Evolutionary conservation across 2,329 filamentous ascomycete genomes (phyloP).

Genomic region (Plenodomus lindquistii): DNA sequence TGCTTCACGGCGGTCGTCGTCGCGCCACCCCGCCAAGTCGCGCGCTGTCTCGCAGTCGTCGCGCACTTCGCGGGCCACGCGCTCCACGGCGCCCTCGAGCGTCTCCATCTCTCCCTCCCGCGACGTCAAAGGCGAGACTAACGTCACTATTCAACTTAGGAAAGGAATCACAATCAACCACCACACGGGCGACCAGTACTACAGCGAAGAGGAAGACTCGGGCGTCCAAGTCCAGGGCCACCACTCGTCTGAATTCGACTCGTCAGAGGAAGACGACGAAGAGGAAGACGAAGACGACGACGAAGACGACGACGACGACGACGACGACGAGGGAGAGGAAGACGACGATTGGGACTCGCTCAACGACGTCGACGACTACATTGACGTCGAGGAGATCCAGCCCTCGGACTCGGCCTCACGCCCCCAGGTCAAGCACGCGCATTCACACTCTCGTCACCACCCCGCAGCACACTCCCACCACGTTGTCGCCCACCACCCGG

Average conservation of each 20-base stretch:
- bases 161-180: conserved; percentile 46
- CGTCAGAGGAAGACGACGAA: conserved; percentile 25
- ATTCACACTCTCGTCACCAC: conserved; percentile 10
- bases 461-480: background rate
- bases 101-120: conserved; percentile 33
- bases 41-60: conserved; percentile 28
- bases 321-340: conserved; percentile 28
- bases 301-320: conserved; percentile 21
- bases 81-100: conserved; percentile 33
- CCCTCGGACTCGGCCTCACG: conserved; percentile 56
- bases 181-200: conserved; percentile 40
- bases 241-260: conserved; percentile 35
- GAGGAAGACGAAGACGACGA: conserved; percentile 31
- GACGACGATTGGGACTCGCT: conserved; percentile 32
- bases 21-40: conserved; percentile 35
- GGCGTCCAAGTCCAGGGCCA: conserved; percentile 38
- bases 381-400: conserved; percentile 47
- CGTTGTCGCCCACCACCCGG: conserved; percentile 34
- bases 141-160: conserved; percentile 43
- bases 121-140: conserved; percentile 40
- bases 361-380: conserved; percentile 33
- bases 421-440: conserved; percentile 37
- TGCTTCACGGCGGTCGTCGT: conserved; percentile 33
- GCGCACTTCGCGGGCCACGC: conserved; percentile 21
- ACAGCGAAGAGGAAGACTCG: conserved; percentile 40